These are phyloP conservation scores for Cercospora zeina DNA, from an alignment of 2,329 filamentous ascomycete species.

Conservation along the genomic window DNA sequence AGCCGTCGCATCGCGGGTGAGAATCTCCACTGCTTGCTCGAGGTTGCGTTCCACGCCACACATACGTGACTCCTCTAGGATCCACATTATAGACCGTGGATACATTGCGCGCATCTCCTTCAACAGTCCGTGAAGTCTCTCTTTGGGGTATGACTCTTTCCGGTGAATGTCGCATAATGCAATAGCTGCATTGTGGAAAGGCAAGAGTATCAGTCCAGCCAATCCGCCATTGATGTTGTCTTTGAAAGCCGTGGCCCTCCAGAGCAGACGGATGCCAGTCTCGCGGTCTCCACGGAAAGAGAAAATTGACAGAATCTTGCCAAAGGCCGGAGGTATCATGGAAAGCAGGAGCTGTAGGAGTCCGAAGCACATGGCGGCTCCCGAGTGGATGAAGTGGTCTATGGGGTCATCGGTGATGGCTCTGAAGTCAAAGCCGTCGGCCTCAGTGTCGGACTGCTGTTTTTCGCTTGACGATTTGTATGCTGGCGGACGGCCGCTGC, in stretches of 20 bases:
- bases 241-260: constrained; percentile 77
- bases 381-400: constrained; percentile 86
- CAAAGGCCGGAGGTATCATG: constrained; percentile 87
- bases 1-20: constrained; percentile 32
- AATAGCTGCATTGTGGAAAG: constrained; percentile 84
- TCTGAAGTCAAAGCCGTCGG: constrained; percentile 59
- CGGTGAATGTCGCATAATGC: constrained; percentile 87
- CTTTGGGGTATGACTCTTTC: constrained; percentile 64
- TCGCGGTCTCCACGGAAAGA: constrained; percentile 89
- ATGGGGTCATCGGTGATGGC: constrained; percentile 68
- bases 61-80: constrained; percentile 82
- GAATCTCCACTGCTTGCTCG: constrained; percentile 64
- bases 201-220: constrained; percentile 75
- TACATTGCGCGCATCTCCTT: constrained; percentile 73
- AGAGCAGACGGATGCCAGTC: constrained; percentile 79
- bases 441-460: constrained; percentile 27
- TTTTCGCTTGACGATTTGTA: neutral
- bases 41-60: constrained; percentile 67
- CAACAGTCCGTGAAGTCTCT: constrained; percentile 67
- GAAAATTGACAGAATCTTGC: constrained; percentile 80
- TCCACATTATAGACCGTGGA: constrained; percentile 80
- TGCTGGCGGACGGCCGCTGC: neutral
- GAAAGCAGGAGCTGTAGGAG: constrained; percentile 84
- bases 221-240: constrained; percentile 91
- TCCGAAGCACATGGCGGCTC: constrained; percentile 85